A percentile compares a stretch with the other conserved stretches of the same genome.
phyloP scores from a whole-genome alignment of 352 stramenopile genomes.

The Globisporangium barbulae region DNA sequence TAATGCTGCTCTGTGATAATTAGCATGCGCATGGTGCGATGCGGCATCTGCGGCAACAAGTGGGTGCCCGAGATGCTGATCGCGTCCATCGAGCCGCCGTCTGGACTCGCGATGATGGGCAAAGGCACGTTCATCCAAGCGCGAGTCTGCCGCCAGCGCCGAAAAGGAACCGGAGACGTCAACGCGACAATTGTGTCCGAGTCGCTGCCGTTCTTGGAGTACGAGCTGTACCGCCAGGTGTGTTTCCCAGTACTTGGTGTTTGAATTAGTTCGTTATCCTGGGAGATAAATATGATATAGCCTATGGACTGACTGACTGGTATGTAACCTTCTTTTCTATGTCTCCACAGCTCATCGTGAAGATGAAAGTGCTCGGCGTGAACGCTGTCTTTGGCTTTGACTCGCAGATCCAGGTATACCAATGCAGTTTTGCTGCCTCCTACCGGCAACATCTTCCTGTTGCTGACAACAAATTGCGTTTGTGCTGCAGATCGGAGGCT shows the following conservation, averaged over 20 bases:
- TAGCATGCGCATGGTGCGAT: slow-evolving; percentile 96
- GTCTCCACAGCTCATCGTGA: slow-evolving; percentile 64
- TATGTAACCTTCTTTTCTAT: not conserved
- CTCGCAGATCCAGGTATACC: slow-evolving; percentile 81
- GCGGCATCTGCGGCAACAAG: slow-evolving; percentile 95
- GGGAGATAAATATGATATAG: not conserved
- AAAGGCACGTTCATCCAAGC: slow-evolving; percentile 95
- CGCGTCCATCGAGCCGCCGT: slow-evolving; percentile 84
- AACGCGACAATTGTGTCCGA: slow-evolving; percentile 96
- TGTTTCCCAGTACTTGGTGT: not conserved
- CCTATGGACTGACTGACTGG: not conserved
- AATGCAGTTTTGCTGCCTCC: not conserved
- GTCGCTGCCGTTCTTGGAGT: slow-evolving; percentile 97
- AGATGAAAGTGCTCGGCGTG: slow-evolving; percentile 92
- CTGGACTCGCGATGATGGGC: slow-evolving; percentile 83
- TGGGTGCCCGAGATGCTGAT: slow-evolving; percentile 97
- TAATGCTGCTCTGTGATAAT: not conserved
- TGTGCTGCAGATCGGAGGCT: slow-evolving; percentile 65
- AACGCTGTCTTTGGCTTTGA: slow-evolving; percentile 96
- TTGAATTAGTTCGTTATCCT: not conserved
- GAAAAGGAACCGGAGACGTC: slow-evolving; percentile 91
- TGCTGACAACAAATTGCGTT: not conserved
- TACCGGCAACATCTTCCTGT: not conserved
- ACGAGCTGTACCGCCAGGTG: slow-evolving; percentile 97
- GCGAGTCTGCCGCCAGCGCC: slow-evolving; percentile 91